Conservation (phyloP, 257 asterid genomes). For the Rehmannia glutinosa region DNA sequence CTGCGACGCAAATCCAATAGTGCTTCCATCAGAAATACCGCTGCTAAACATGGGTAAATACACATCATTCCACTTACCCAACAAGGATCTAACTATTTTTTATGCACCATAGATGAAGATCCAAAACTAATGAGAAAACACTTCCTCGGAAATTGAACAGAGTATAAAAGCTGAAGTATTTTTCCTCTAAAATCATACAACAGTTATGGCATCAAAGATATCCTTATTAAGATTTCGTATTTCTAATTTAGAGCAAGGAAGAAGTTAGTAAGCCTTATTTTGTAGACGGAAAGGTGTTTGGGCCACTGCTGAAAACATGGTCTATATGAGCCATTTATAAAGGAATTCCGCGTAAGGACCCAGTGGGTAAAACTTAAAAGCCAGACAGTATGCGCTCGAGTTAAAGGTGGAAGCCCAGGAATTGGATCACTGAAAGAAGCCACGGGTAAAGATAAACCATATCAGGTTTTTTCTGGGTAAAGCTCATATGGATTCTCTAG, state of each 20-base stretch:
- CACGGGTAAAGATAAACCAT: constrained; percentile 3
- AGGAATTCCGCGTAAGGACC: neutral
- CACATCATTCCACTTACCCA: constrained; percentile 18
- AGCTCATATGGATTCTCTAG: neutral
- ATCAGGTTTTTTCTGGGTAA: neutral
- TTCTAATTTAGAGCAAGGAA: neutral
- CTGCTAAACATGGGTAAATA: constrained; percentile 38
- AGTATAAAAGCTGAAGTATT: neutral
- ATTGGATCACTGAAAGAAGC: neutral
- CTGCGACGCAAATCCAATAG: constrained; percentile 80
- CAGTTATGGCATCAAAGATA: neutral
- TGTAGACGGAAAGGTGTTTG: neutral
- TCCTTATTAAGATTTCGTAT: neutral
- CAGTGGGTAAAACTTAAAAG: neutral
- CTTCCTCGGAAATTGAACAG: constrained; percentile 4
- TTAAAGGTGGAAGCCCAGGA: neutral
- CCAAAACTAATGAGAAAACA: neutral
- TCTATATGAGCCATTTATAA: neutral
- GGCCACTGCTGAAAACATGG: constrained; percentile 6
- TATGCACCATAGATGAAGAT: constrained; percentile 5
- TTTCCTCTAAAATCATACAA: neutral
- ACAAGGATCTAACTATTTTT: constrained; percentile 6
- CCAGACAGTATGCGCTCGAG: neutral
- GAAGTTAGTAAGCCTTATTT: neutral
- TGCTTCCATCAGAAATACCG: constrained; percentile 43